These are phyloP conservation scores for Camellia japonica DNA, from an alignment of 148 eudicot species.

Conservation along the genomic window DNA sequence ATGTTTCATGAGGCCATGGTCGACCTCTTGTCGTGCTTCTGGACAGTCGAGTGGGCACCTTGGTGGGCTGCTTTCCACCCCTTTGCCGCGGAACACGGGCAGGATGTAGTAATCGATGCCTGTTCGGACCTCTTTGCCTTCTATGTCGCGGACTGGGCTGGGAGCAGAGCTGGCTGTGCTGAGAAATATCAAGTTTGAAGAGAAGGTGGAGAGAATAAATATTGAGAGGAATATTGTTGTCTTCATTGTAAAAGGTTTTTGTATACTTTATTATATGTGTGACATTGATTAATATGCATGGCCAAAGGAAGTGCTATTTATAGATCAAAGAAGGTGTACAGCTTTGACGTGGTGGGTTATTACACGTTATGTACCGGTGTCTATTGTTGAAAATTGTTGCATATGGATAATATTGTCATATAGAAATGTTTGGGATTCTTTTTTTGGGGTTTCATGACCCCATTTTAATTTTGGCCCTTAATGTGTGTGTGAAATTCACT, in stretches of 20 bases:
- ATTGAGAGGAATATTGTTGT: neutral
- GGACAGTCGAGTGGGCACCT: neutral
- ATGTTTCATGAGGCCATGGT: neutral
- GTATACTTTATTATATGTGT: neutral
- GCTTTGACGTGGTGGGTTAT: too few species aligned
- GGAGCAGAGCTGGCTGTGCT: neutral
- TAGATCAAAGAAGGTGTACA: too few species aligned
- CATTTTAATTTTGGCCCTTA: too few species aligned
- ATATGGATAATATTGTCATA: too few species aligned
- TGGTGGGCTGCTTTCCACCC: too few species aligned
- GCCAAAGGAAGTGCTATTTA: too few species aligned
- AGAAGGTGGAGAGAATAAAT: constrained; percentile 3
- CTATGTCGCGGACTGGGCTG: constrained; percentile 17
- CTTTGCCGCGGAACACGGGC: constrained; percentile 21
- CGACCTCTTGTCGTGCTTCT: neutral
- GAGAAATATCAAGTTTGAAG: neutral
- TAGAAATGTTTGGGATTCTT: too few species aligned
- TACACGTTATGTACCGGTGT: too few species aligned
- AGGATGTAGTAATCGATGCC: constrained; percentile 24
- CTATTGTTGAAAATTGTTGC: too few species aligned
- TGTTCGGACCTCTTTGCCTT: constrained; percentile 6
- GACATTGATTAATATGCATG: too few species aligned
- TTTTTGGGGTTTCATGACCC: too few species aligned
- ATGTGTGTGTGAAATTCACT: too few species aligned
- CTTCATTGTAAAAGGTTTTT: neutral